These are phyloP conservation scores for Boletus semigastroideus DNA, from an alignment of 1,284 basidiomycete genomes.

Conservation along the genomic window DNA sequence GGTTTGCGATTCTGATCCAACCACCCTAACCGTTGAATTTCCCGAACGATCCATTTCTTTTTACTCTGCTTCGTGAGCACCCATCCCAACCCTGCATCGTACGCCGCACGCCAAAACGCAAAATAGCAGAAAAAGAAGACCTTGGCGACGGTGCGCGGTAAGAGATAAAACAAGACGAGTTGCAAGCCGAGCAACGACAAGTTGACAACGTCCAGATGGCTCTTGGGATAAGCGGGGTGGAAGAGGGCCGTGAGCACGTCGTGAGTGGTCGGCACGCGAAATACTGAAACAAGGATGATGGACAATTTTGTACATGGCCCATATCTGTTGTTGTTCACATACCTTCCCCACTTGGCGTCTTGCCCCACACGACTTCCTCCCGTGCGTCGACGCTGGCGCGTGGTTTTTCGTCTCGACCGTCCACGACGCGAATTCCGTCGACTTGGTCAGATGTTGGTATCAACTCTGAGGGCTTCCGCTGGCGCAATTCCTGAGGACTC, in stretches of 20 bases:
- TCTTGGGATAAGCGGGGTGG: constrained; percentile 87
- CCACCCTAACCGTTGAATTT: constrained; percentile 83
- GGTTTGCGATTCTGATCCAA: constrained; percentile 74
- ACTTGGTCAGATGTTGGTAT: neutral
- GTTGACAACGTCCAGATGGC: constrained; percentile 88
- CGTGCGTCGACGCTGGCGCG: constrained; percentile 3
- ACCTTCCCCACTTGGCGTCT: constrained; percentile 84
- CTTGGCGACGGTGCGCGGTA: constrained; percentile 57
- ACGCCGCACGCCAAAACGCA: constrained; percentile 89
- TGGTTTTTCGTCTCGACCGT: constrained; percentile 9
- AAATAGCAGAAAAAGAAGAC: constrained; percentile 86
- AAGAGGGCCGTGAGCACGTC: constrained; percentile 92
- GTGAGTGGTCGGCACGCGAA: constrained; percentile 93
- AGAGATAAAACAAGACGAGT: constrained; percentile 69
- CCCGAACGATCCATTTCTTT: constrained; percentile 87
- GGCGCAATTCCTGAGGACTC: constrained; percentile 22
- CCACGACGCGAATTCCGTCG: constrained; percentile 4
- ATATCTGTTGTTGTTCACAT: neutral
- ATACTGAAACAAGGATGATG: constrained; percentile 68
- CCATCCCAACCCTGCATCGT: constrained; percentile 93
- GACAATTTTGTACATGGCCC: no score
- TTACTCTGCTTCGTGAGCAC: constrained; percentile 94
- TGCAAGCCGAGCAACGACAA: constrained; percentile 78
- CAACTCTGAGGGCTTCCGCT: constrained; percentile 16
- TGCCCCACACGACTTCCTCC: constrained; percentile 82